Percentiles rank a stretch among this genome's conserved stretches.
Evolutionary conservation across 108 stramenopile species (phyloP).

Genomic region (Conticribra guillardii): DNA sequence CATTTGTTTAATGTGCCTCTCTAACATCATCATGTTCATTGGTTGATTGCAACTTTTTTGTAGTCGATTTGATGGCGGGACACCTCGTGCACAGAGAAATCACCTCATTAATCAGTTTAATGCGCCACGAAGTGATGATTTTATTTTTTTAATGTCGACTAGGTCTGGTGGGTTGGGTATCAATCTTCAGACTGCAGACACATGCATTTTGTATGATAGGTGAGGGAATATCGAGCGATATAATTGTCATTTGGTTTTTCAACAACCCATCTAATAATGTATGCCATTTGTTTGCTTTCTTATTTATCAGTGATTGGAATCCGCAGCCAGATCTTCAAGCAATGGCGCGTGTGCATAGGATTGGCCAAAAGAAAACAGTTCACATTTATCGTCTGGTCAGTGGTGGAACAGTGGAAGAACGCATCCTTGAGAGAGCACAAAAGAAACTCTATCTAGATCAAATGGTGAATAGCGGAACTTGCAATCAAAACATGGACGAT

Average conservation of each 20-base stretch:
- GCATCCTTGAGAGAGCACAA: slow-evolving; percentile 82
- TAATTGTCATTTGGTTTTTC: not conserved
- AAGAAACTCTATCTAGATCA: slow-evolving; percentile 83
- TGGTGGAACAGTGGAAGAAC: slow-evolving; percentile 89
- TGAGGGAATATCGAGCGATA: not conserved
- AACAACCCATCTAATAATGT: too few species aligned
- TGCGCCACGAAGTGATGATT: slow-evolving; percentile 72
- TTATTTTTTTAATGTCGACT: slow-evolving; percentile 94
- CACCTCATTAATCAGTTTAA: slow-evolving; percentile 86
- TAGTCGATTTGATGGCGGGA: slow-evolving; percentile 81
- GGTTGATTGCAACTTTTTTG: too few species aligned
- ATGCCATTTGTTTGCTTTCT: too few species aligned
- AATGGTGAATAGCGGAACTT: slow-evolving; percentile 72
- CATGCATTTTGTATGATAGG: slow-evolving; percentile 58
- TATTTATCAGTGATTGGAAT: slow-evolving; percentile 90
- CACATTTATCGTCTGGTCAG: slow-evolving; percentile 88
- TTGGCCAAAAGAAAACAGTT: slow-evolving; percentile 92
- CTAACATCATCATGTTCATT: too few species aligned
- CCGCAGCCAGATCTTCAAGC: slow-evolving; percentile 93
- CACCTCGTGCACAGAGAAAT: slow-evolving; percentile 82
- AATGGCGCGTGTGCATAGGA: slow-evolving; percentile 94
- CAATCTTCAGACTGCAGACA: slow-evolving; percentile 95
- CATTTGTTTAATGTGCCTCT: too few species aligned
- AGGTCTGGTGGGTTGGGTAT: slow-evolving; percentile 93
- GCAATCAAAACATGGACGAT: slow-evolving; percentile 56